Evolutionary conservation across 2,329 filamentous ascomycete species (phyloP).

Genomic region (Ascochyta rabiei): DNA sequence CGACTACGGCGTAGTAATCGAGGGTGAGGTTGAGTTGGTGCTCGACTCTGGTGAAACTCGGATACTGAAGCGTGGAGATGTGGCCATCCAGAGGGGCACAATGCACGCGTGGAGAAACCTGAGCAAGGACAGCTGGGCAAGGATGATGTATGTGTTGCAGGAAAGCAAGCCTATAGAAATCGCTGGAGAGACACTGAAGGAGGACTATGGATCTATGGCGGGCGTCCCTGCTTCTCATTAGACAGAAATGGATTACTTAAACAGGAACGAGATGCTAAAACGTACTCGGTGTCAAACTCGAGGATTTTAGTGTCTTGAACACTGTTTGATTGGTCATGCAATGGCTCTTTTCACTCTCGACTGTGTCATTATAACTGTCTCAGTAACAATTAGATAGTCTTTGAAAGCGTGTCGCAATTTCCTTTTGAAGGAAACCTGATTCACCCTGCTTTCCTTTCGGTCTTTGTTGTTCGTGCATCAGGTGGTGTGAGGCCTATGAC

Average conservation of each 20-base stretch:
- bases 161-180: conserved; percentile 34
- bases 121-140: conserved; percentile 33
- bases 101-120: conserved; percentile 48
- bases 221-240: conserved; percentile 39
- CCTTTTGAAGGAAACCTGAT: too few relatives aligned
- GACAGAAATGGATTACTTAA: background rate
- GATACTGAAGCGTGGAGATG: conserved; percentile 43
- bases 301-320: background rate
- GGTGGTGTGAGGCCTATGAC: background rate
- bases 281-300: background rate
- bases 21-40: conserved; percentile 46
- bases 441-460: too few relatives aligned
- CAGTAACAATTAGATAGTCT: too few relatives aligned
- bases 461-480: background rate
- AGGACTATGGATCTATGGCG: conserved; percentile 41
- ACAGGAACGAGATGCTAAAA: too few relatives aligned
- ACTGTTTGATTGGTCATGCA: background rate
- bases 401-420: too few relatives aligned
- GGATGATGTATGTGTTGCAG: conserved; percentile 44
- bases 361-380: background rate
- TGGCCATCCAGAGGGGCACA: conserved; percentile 46
- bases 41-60: conserved; percentile 47
- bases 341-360: background rate
- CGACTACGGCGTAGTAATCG: conserved; percentile 49
- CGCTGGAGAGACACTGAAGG: conserved; percentile 30